phyloP scores from a whole-genome alignment of 306 rosid genomes.

The Hippophae gyantsensis region DNA sequence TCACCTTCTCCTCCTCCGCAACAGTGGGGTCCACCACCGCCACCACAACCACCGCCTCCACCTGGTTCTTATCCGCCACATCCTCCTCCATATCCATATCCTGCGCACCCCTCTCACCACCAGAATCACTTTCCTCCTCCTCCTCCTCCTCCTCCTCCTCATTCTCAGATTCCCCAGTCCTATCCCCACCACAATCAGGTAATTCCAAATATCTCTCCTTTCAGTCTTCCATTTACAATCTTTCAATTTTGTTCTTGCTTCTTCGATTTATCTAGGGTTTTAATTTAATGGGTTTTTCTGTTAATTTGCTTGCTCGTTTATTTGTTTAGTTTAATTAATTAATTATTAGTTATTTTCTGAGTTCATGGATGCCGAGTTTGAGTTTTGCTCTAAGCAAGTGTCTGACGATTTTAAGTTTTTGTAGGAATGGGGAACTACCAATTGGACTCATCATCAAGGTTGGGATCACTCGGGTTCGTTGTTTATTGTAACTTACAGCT shows the following conservation, averaged over 20 bases:
- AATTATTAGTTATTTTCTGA: not conserved
- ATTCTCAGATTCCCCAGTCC: constrained; percentile 56
- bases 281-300: not conserved
- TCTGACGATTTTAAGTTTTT: constrained; percentile 5
- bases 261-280: constrained; percentile 9
- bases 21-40: constrained; percentile 63
- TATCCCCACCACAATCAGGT: constrained; percentile 47
- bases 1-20: constrained; percentile 62
- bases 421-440: constrained; percentile 70
- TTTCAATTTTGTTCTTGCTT: not conserved
- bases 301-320: too few species aligned
- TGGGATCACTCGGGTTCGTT: constrained; percentile 59
- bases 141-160: constrained; percentile 33
- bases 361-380: not conserved
- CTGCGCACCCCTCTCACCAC: constrained; percentile 34
- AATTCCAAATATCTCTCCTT: not conserved
- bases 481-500: not conserved
- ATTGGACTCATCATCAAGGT: constrained; percentile 52
- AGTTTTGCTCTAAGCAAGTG: not conserved
- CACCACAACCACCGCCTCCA: constrained; percentile 31
- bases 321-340: too few species aligned
- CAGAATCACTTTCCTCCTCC: constrained; percentile 50
- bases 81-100: constrained; percentile 32
- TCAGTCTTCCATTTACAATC: not conserved
- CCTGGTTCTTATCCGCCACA: constrained; percentile 49